Percentiles rank a stretch among this genome's conserved stretches.
Evolutionary conservation across 148 eudicot species (phyloP).

Genomic region (Fagopyrum esculentum): DNA sequence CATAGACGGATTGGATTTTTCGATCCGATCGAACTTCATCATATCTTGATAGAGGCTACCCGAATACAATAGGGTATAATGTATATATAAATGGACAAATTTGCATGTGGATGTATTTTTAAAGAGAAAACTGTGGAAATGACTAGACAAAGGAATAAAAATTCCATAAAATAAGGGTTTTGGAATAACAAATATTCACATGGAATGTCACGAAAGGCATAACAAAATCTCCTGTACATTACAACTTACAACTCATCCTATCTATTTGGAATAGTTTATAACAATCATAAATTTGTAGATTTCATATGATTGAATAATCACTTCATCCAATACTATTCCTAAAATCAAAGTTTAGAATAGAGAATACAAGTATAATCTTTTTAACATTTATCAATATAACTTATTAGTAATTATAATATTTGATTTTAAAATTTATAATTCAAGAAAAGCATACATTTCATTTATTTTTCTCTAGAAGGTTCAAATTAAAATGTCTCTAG

Average conservation of each 20-base stretch:
- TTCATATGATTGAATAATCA: neutral
- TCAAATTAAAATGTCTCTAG: too few relatives aligned
- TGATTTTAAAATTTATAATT: too few relatives aligned
- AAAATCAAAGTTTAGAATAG: too few relatives aligned
- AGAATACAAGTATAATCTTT: too few relatives aligned
- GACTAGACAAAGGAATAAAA: neutral
- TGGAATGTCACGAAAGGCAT: neutral
- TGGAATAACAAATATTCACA: neutral
- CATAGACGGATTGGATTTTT: too few relatives aligned
- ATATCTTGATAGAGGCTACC: too few relatives aligned
- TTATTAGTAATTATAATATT: too few relatives aligned
- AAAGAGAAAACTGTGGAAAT: too few relatives aligned
- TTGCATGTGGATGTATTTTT: neutral
- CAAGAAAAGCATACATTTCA: too few relatives aligned
- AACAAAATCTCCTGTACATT: neutral
- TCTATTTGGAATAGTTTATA: neutral
- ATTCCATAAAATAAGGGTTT: neutral
- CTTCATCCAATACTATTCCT: neutral
- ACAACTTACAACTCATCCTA: slow-evolving; percentile 1
- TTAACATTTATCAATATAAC: too few relatives aligned
- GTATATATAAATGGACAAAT: neutral
- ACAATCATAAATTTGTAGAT: neutral
- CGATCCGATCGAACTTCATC: too few relatives aligned
- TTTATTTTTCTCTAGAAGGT: too few relatives aligned
- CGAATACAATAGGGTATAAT: neutral